Evolutionary conservation across 331 rosid genomes (phyloP), one percentile per base, ranked within the genome.

Genomic region (Dryas integrifolia): DNA sequence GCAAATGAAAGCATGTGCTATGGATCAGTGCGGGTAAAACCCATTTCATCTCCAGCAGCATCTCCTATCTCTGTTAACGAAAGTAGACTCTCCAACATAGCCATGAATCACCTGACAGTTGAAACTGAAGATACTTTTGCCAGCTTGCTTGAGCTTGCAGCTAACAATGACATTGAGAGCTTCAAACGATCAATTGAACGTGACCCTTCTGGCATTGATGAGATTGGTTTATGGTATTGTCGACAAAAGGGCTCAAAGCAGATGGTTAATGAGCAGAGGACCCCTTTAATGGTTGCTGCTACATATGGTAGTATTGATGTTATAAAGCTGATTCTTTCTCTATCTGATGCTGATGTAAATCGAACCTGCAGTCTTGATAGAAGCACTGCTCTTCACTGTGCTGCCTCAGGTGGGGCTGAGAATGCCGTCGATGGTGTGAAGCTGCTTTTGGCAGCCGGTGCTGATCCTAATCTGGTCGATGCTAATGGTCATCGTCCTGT

Each of bases 341-440:
- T 86, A 7, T 87, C 96, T 40, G 87, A 59, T 59, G 87, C 83
- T 30, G 92, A 92, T 57, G 72, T 88, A 6, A 90, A 92, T 60
- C 77, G 76, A 4, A 66, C 86, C 5, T 89, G 90, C 8, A 92
- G 98, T 12, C 77, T 72, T 76, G 97, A 92, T 72, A 74, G 86
- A 78, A 87, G 90, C 87, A 92, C 98, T 16, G 90, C 98, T 53
- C 97, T 92, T 80, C 98, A 92, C 76, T 92, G 98, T 51, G 98
- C 97, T 7, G 93, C 98, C 11, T 88, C 93, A 0, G 97, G 98
- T 47, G 98, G 98, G 77, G 85, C 97, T 77, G 85, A 85, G 14
- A 88, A 90, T 67, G 92, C 90, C 7, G 80, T 88, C 26, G 92
- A 87, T 67, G 85, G 77, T 58, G 97, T 88, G 81, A 88, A 82